Conservation (phyloP, 2,329 filamentous ascomycete species). For the Monilinia polystroma region DNA sequence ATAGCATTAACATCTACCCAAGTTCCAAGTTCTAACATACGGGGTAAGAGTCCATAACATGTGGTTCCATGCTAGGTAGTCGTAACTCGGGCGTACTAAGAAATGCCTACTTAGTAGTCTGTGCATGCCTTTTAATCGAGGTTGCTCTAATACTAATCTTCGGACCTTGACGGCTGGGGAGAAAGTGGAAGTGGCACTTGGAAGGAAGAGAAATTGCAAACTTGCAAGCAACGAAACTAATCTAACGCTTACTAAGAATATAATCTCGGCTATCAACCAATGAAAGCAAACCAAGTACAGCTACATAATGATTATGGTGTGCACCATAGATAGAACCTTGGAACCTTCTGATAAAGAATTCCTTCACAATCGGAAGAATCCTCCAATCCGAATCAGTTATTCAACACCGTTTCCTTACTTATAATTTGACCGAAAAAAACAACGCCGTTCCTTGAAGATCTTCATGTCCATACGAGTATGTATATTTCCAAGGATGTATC, state of each 20-base stretch:
- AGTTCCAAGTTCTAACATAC: no score
- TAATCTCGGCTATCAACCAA: neutral
- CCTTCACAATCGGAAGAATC: neutral
- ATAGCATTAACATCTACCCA: no score
- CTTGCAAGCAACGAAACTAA: neutral
- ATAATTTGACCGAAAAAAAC: slow-evolving; percentile 12
- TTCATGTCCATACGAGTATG: neutral
- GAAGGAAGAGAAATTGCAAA: no score
- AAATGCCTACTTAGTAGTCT: no score
- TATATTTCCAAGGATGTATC: neutral
- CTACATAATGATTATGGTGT: neutral
- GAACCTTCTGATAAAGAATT: neutral
- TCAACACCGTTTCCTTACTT: neutral
- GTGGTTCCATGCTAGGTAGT: no score
- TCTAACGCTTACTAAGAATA: neutral
- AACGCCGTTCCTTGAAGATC: slow-evolving; percentile 12
- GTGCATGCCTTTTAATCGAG: no score
- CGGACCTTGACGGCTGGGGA: no score
- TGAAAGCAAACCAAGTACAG: neutral
- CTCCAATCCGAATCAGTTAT: neutral
- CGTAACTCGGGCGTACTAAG: no score
- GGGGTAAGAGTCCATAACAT: no score
- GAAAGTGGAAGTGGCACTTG: no score
- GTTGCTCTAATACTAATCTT: no score
- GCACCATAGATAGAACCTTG: neutral